A percentile compares a stretch with the other conserved stretches of the same genome.
Conservation (phyloP, 352 stramenopile genomes). For the Phytophthora pinifolia region DNA sequence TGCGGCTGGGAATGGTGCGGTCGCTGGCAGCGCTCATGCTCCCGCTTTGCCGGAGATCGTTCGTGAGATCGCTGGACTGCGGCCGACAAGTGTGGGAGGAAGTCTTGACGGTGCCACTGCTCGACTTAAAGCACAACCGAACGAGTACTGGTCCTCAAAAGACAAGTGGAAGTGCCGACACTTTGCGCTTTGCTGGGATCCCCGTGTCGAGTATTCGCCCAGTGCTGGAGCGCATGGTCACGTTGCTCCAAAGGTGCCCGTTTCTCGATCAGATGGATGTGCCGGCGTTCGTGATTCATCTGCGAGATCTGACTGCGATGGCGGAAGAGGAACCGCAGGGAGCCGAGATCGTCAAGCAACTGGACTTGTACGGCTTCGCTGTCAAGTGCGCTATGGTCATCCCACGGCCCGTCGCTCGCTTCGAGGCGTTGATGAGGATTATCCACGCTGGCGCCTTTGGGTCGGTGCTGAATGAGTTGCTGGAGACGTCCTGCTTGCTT, state of each 20-base stretch:
- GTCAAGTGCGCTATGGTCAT: slow-evolving; percentile 54
- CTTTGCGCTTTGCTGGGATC: slow-evolving; percentile 26
- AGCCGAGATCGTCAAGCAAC: slow-evolving; percentile 5
- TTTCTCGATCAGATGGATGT: slow-evolving; percentile 66
- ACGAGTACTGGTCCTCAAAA: not conserved
- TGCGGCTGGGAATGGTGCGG: slow-evolving; percentile 45
- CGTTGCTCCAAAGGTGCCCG: slow-evolving; percentile 50
- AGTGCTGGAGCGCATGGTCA: slow-evolving; percentile 37
- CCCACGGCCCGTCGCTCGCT: slow-evolving; percentile 34
- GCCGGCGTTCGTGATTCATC: slow-evolving; percentile 44
- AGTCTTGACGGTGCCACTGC: slow-evolving; percentile 30
- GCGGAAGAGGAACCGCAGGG: slow-evolving; percentile 17
- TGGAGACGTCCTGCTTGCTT: slow-evolving; percentile 36
- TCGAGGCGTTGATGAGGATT: slow-evolving; percentile 42
- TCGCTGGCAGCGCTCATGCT: slow-evolving; percentile 41
- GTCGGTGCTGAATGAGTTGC: slow-evolving; percentile 41
- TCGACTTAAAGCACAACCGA: slow-evolving; percentile 12
- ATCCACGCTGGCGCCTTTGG: slow-evolving; percentile 47
- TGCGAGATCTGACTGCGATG: slow-evolving; percentile 40
- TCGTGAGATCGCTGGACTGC: slow-evolving; percentile 37
- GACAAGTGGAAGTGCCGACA: not conserved
- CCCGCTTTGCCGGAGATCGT: slow-evolving; percentile 34
- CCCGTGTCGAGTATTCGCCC: slow-evolving; percentile 15
- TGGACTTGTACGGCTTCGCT: slow-evolving; percentile 46
- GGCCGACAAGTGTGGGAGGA: slow-evolving; percentile 41